Base-by-base conservation (phyloP, 192 early-diverging fungal species). In the Spinellus fusiger region DNA sequence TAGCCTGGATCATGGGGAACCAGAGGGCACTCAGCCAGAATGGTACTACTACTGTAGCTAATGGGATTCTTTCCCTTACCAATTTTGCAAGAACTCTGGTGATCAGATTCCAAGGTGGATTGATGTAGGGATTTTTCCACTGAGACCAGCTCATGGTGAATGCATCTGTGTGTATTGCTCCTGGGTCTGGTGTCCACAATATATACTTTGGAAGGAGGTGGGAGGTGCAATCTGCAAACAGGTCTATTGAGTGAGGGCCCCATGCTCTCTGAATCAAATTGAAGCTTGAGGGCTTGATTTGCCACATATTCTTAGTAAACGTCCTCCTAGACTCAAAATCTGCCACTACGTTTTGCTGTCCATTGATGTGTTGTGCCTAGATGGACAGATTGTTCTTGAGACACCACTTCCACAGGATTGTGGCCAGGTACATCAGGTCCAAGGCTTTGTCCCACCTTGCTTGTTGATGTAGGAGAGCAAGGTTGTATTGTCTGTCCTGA, bases 61-160 rank as follows among this genome's bases (percentile, higher is more conserved):
- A n/a, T n/a, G n/a, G n/a, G n/a, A n/a, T n/a, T n/a, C n/a, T n/a
- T n/a, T n/a, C n/a, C n/a, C n/a, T n/a, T n/a, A n/a, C n/a, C n/a
- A n/a, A n/a, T n/a, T n/a, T n/a, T n/a, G n/a, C n/a, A n/a, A n/a
- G n/a, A n/a, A n/a, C n/a, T n/a, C n/a, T n/a, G n/a, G n/a, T 57
- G 22, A 69, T 62, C 0, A 73, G 58, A 26, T 68, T 73, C 71
- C 71, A 68, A 0, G 66, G 62, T 1, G 66, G 71, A 46, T 64
- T 62, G 35, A 66, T 7, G 34, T 62, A 73, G 0, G 67, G 59
- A 49, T 55, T 44, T 49, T 2, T 7, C 20, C 49, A 61, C 15
- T 49, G 18, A 16, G 13, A 49, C 66, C 71, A 73, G 0, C 18
- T 10, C 8, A 63, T 64, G 0, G 37, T 32, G 16, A 68, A 22